These are phyloP conservation scores for Thermothelomyces thermophilus DNA, from an alignment of 2,329 filamentous ascomycete genomes.

Conservation along the genomic window DNA sequence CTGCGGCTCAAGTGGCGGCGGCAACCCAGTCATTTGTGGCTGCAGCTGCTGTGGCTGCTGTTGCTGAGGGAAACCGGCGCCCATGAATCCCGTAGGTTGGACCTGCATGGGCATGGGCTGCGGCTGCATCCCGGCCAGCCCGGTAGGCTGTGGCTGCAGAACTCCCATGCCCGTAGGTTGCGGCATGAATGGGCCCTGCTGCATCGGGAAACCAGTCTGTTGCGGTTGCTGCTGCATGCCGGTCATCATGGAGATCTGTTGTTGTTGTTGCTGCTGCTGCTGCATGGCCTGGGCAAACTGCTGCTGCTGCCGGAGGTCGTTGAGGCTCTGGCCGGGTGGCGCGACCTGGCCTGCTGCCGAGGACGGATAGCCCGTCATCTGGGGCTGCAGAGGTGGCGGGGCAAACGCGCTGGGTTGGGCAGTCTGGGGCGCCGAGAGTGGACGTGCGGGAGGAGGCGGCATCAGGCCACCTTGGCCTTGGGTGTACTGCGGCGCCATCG, in stretches of 20 bases:
- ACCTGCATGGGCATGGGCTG: constrained; percentile 37
- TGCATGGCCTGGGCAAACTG: constrained; percentile 40
- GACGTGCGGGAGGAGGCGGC: constrained; percentile 68
- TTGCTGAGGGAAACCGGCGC: constrained; percentile 31
- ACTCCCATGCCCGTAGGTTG: constrained; percentile 11
- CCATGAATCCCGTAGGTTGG: constrained; percentile 57
- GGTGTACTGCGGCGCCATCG: constrained; percentile 58
- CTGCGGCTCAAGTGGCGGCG: constrained; percentile 54
- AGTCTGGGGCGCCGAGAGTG: constrained; percentile 81
- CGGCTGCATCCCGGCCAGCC: background rate
- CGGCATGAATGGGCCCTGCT: constrained; percentile 4
- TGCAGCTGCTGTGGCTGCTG: constrained; percentile 41
- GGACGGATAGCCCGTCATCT: constrained; percentile 61
- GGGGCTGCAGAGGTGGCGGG: constrained; percentile 70
- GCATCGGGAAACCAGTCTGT: background rate
- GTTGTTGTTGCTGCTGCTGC: constrained; percentile 36
- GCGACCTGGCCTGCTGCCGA: constrained; percentile 48
- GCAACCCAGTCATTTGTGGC: constrained; percentile 41
- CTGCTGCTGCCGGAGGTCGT: constrained; percentile 63
- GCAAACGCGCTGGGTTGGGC: constrained; percentile 67
- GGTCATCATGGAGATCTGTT: constrained; percentile 44
- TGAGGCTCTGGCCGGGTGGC: constrained; percentile 67
- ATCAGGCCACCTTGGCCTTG: constrained; percentile 59
- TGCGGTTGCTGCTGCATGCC: constrained; percentile 35
- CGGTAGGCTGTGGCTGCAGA: no score